Base-by-base conservation (phyloP, 2,329 filamentous ascomycete genomes). In the Diplocarpon rosae region DNA sequence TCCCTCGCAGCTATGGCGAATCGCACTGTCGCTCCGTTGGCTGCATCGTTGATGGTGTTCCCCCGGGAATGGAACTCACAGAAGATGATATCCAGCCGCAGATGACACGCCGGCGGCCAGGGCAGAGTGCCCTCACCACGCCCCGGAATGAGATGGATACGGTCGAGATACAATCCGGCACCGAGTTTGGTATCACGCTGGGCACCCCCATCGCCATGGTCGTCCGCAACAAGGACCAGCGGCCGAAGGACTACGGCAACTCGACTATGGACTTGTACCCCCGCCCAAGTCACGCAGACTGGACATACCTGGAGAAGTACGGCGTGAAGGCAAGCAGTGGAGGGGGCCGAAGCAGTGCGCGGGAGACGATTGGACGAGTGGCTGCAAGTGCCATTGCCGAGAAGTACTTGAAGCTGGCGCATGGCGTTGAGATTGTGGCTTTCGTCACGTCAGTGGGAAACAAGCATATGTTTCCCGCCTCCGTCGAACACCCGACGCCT, bases 271-370 rank as follows among this genome's bases (percentile, higher is more conserved):
- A 96, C 66, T 69, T 80, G 51, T 96, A 83, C 73, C 92, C 92
- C 4, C 77, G 92, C 41, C 92, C 90, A 30, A 87, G 80, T 62
- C 92, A 96, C 67, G 90, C 92, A 48, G 90, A 96, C 67, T 95
- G 84, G 78, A 96, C 92, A 49, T 96, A 96, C 68, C 73, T 95
- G 49, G 85, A 95, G 65, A 96, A 96, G 69, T 98, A 98, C 65
- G 90, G 90, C 46, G 80, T 93, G 56, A 93, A 93, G 71, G 88
- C 92, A 31, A 85, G 79, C 63, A 88, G 81, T 50, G 90, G 92
- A 47, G 90, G 92, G 56, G 90, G 92, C 43, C 76, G 92, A 51
- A 89, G 83, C 63, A 89, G 83, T 63, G 92, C 92, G n/a, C 74
- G 90, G 53, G 90, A 96, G 73, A 96, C 90, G 10, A 95, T 96